These are phyloP conservation scores for Heritiera fomes DNA, from an alignment of 345 rosid species.

Conservation along the genomic window DNA sequence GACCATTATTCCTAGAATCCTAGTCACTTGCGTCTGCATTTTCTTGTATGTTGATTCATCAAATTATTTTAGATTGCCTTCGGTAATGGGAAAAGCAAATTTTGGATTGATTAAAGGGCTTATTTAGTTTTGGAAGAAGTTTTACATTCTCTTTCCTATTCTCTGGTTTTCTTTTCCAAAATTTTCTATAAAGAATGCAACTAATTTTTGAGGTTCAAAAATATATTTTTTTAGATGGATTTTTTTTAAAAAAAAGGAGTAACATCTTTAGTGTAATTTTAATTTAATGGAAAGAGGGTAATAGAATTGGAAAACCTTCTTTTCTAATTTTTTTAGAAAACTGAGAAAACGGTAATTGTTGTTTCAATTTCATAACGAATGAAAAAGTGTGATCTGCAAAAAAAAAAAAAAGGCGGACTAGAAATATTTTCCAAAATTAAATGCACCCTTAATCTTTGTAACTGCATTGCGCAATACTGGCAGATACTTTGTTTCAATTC, in stretches of 20 bases:
- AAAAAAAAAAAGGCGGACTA: slow-evolving; percentile 35
- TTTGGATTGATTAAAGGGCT: not conserved
- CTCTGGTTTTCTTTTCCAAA: not conserved
- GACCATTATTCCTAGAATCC: not conserved
- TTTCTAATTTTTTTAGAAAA: not conserved
- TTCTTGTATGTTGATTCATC: not conserved
- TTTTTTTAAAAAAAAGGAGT: not conserved
- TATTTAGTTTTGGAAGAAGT: not conserved
- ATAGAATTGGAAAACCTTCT: not conserved
- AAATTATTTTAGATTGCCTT: not conserved
- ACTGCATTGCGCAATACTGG: not conserved
- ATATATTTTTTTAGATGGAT: not conserved
- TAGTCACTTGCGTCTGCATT: not conserved
- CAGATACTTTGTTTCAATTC: not conserved
- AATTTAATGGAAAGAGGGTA: not conserved
- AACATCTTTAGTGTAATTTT: not conserved
- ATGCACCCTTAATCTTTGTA: not conserved
- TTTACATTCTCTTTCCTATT: not conserved
- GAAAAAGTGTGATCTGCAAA: slow-evolving; percentile 24
- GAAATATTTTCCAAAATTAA: not conserved
- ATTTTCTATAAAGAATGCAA: not conserved
- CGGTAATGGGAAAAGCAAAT: not conserved
- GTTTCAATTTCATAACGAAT: not conserved
- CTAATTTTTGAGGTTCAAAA: not conserved
- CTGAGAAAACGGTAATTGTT: not conserved